Evolutionary conservation across 257 asterid genomes (phyloP).

Genomic region (Solanum verrucosum): DNA sequence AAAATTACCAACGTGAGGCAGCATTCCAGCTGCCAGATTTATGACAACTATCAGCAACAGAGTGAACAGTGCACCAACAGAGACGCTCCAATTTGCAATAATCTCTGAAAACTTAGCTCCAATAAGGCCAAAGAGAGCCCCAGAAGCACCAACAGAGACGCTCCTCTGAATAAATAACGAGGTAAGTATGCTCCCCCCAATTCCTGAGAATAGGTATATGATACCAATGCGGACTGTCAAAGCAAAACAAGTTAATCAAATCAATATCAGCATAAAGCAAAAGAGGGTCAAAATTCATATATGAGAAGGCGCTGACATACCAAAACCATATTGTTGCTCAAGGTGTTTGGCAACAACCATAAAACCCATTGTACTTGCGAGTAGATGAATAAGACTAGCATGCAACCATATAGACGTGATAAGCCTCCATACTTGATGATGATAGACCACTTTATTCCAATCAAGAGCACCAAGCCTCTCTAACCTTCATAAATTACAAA

Average conservation of each 20-base stretch:
- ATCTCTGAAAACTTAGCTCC: slow-evolving; percentile 93
- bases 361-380: slow-evolving; percentile 67
- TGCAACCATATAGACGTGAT: slow-evolving; percentile 85
- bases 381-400: slow-evolving; percentile 74
- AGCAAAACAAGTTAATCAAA: neutral
- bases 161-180: slow-evolving; percentile 47
- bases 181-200: slow-evolving; percentile 67
- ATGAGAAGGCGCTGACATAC: too few relatives aligned
- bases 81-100: slow-evolving; percentile 58
- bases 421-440: slow-evolving; percentile 87
- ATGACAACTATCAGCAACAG: slow-evolving; percentile 55
- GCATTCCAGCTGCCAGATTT: slow-evolving; percentile 66
- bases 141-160: slow-evolving; percentile 87
- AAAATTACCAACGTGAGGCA: slow-evolving; percentile 77
- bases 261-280: too few relatives aligned
- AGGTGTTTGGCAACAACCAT: slow-evolving; percentile 73
- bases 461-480: slow-evolving; percentile 68
- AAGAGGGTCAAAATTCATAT: too few relatives aligned
- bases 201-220: slow-evolving; percentile 65
- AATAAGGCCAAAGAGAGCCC: slow-evolving; percentile 90
- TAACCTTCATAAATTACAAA: slow-evolving; percentile 15
- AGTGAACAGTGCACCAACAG: slow-evolving; percentile 48
- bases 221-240: slow-evolving; percentile 57
- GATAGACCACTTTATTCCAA: slow-evolving; percentile 66
- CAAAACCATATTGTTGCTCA: slow-evolving; percentile 70